Conservation (phyloP, 139 green algal genomes). For the Yamagishiella unicocca region DNA sequence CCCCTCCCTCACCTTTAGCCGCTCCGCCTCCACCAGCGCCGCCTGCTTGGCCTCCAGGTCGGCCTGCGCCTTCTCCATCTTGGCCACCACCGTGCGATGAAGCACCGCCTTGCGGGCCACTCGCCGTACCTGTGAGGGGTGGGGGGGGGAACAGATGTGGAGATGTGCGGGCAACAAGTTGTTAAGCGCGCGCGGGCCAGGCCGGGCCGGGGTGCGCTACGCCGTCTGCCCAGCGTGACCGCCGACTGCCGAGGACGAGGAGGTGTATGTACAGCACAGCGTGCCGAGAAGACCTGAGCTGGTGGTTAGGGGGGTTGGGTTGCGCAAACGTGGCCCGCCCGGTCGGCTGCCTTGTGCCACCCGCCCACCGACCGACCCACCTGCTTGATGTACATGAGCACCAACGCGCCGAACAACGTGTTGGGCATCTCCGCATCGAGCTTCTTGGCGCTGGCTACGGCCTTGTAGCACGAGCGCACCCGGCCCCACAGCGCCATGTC, state of each 20-base stretch:
- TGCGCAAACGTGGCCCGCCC: no score
- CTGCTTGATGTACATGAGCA: conserved; percentile 44
- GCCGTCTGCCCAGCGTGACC: no score
- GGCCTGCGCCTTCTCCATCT: conserved; percentile 34
- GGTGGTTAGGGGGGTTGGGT: no score
- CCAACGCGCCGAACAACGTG: conserved; percentile 12
- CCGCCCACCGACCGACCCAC: neutral
- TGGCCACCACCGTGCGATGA: neutral
- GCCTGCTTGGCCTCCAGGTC: conserved; percentile 11
- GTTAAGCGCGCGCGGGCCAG: no score
- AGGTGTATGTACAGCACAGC: no score
- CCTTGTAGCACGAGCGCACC: conserved; percentile 36
- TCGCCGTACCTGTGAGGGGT: conserved; percentile 15
- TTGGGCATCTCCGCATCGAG: conserved; percentile 48
- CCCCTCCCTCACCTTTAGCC: conserved; percentile 10
- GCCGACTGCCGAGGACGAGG: no score
- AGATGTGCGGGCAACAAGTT: no score
- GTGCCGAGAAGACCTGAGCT: no score
- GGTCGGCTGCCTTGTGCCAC: no score
- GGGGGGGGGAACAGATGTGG: neutral
- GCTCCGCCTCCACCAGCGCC: conserved; percentile 34
- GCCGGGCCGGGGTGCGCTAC: no score
- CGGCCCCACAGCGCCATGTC: conserved; percentile 33
- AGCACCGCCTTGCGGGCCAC: conserved; percentile 40
- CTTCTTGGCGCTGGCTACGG: neutral